Conservation (phyloP, 2,329 filamentous ascomycete genomes). For the Exophiala viscosa region DNA sequence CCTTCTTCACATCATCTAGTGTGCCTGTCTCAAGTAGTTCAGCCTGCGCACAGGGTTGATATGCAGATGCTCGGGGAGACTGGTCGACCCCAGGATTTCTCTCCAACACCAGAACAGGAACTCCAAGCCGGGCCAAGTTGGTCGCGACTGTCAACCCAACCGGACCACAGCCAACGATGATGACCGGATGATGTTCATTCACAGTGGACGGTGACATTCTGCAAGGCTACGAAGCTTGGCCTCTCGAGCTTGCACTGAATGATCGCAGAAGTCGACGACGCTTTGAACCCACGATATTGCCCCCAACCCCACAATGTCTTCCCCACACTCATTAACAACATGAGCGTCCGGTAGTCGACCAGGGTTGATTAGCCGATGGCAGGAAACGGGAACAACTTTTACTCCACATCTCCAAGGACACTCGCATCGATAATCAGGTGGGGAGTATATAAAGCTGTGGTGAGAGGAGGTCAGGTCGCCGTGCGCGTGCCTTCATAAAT, state of each 20-base stretch:
- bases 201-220: constrained; percentile 4
- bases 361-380: constrained; percentile 3
- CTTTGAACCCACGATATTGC: neutral
- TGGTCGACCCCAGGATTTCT: constrained; percentile 19
- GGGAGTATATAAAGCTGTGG: neutral
- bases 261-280: neutral
- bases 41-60: constrained; percentile 24
- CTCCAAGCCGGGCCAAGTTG: constrained; percentile 18
- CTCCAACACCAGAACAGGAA: constrained; percentile 19
- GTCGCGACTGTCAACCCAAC: constrained; percentile 19
- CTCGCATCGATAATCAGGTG: neutral
- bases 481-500: neutral
- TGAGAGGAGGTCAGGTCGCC: neutral
- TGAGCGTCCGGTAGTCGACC: neutral
- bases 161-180: constrained; percentile 20
- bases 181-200: constrained; percentile 14
- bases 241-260: neutral
- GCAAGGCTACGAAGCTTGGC: neutral
- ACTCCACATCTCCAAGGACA: constrained; percentile 4
- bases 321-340: constrained; percentile 6
- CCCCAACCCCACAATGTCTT: constrained; percentile 13
- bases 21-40: constrained; percentile 22
- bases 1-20: constrained; percentile 18
- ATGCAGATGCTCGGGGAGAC: constrained; percentile 19
- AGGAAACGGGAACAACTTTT: constrained; percentile 11